Evolutionary conservation across 305 asterid genomes (phyloP).

Genomic region (Euphrasia arctica): DNA sequence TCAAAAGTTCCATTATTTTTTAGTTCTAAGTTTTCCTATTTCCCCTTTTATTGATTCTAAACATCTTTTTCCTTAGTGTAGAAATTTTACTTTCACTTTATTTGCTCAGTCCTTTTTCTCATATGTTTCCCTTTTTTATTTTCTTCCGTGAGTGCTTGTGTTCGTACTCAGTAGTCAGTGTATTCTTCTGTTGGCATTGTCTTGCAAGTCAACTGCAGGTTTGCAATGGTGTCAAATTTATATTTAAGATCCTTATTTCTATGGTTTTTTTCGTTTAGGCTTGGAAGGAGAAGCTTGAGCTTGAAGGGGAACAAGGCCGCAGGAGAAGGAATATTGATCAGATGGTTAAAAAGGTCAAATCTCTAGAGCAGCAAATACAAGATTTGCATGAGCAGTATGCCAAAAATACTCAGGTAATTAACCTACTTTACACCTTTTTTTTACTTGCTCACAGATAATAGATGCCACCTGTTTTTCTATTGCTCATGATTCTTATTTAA

Average conservation of each 20-base stretch:
- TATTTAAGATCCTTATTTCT: slow-evolving; percentile 23
- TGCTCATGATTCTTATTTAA: slow-evolving; percentile 18
- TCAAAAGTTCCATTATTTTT: slow-evolving; percentile 22
- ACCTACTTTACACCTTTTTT: slow-evolving; percentile 16
- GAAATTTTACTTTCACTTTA: slow-evolving; percentile 19
- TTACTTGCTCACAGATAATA: slow-evolving; percentile 18
- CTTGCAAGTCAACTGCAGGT: slow-evolving; percentile 18
- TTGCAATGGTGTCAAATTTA: slow-evolving; percentile 10
- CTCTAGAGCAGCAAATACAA: slow-evolving; percentile 60
- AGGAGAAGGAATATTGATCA: slow-evolving; percentile 39
- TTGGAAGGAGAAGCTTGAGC: slow-evolving; percentile 53
- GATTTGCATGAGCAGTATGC: slow-evolving; percentile 61
- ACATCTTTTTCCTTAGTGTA: slow-evolving; percentile 11
- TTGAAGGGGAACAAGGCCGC: slow-evolving; percentile 52
- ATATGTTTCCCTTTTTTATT: slow-evolving; percentile 3
- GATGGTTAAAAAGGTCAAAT: slow-evolving; percentile 43
- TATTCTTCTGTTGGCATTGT: slow-evolving; percentile 1
- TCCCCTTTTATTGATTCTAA: slow-evolving; percentile 17
- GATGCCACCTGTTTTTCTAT: background rate
- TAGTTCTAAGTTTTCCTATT: slow-evolving; percentile 14
- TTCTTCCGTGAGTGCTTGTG: slow-evolving; percentile 16
- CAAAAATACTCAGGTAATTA: slow-evolving; percentile 69
- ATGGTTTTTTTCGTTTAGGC: slow-evolving; percentile 50
- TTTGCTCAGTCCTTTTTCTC: slow-evolving; percentile 16
- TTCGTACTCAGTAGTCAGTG: slow-evolving; percentile 1